These are phyloP conservation scores for Metschnikowia colocasiae DNA, from an alignment of 805 yeast species.

Conservation along the genomic window DNA sequence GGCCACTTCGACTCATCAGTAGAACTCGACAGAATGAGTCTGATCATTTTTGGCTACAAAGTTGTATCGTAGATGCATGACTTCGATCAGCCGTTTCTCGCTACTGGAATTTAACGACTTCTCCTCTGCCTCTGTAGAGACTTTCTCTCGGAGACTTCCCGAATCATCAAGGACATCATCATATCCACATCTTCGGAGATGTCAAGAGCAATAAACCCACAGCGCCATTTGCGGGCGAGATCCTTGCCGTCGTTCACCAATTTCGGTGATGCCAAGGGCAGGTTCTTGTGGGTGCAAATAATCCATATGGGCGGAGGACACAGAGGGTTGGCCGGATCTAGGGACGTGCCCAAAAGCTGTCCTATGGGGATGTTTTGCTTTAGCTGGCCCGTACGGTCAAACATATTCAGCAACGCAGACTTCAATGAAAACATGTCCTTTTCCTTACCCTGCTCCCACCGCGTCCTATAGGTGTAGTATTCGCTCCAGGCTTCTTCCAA, in stretches of 20 bases:
- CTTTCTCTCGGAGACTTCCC: constrained; percentile 55
- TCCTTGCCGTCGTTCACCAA: constrained; percentile 55
- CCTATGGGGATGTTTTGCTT: constrained; percentile 4
- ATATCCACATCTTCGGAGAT: constrained; percentile 54
- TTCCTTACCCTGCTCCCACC: constrained; percentile 64
- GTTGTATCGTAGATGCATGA: no score
- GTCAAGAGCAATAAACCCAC: constrained; percentile 65
- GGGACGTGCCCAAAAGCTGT: constrained; percentile 23
- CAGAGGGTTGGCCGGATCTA: constrained; percentile 34
- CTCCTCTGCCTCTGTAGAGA: constrained; percentile 16
- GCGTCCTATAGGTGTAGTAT: constrained; percentile 49
- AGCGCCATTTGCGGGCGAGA: constrained; percentile 58
- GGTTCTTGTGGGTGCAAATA: constrained; percentile 60
- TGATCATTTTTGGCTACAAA: neutral
- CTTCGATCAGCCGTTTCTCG: neutral
- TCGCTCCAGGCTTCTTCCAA: constrained; percentile 74
- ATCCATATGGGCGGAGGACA: constrained; percentile 63
- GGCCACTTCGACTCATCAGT: neutral
- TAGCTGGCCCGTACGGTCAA: constrained; percentile 42
- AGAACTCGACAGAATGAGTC: no score
- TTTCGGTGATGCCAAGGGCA: constrained; percentile 56
- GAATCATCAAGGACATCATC: constrained; percentile 50
- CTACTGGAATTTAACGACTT: neutral
- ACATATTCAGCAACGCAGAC: constrained; percentile 52
- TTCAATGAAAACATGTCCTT: constrained; percentile 62